phyloP scores from a whole-genome alignment of 331 rosid genomes.

The Malus hybrid region DNA sequence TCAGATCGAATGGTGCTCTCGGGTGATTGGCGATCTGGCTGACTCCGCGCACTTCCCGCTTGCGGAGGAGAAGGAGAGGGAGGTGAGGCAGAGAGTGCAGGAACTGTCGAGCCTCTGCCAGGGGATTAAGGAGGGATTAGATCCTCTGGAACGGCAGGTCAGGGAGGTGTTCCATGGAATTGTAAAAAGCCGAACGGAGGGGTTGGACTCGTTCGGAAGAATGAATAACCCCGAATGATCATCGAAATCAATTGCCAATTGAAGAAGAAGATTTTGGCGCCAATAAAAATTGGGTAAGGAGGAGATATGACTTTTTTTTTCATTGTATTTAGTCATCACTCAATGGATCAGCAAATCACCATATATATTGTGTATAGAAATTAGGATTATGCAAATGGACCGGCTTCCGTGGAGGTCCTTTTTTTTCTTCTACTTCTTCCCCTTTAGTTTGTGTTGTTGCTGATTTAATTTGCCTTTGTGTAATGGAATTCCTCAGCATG shows the following conservation, averaged over 20 bases:
- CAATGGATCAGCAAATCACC: neutral
- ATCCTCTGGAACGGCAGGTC: constrained; percentile 72
- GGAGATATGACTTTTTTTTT: constrained; percentile 3
- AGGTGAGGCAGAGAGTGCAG: constrained; percentile 58
- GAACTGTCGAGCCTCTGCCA: constrained; percentile 50
- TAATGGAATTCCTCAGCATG: constrained; percentile 26
- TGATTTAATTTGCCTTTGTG: constrained; percentile 17
- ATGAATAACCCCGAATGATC: neutral
- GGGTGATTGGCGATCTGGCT: constrained; percentile 52
- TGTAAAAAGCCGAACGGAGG: constrained; percentile 62
- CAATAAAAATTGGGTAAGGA: constrained; percentile 20
- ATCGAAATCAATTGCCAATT: no score
- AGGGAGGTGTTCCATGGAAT: constrained; percentile 74
- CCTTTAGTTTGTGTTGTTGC: constrained; percentile 11
- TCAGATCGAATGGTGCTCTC: constrained; percentile 62
- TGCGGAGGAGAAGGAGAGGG: constrained; percentile 56
- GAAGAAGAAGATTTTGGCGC: neutral
- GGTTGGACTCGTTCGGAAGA: constrained; percentile 55
- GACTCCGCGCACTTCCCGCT: constrained; percentile 65
- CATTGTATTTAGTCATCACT: constrained; percentile 8
- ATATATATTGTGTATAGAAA: constrained; percentile 27
- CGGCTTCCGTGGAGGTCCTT: constrained; percentile 14
- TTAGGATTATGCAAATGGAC: constrained; percentile 25
- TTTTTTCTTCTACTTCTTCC: constrained; percentile 8
- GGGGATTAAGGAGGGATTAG: constrained; percentile 52